A percentile compares a stretch with the other conserved stretches of the same genome.
phyloP scores from a whole-genome alignment of 1,139 yeast species.

The Blastobotrys serpentis region DNA sequence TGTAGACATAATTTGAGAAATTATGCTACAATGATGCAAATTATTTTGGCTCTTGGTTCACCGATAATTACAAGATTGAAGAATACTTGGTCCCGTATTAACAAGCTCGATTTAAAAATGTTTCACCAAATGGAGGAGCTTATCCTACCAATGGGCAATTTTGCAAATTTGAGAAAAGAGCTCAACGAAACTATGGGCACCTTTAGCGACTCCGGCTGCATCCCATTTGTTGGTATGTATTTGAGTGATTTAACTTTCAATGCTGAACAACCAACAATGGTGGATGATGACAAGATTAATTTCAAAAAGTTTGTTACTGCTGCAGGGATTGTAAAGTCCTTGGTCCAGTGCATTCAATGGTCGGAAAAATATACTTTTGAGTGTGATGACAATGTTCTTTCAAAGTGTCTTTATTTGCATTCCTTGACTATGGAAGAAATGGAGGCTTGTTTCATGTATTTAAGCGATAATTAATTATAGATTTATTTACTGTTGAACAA shows the following conservation, averaged over 20 bases:
- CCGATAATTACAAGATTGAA: slow-evolving; percentile 59
- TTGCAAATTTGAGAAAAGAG: slow-evolving; percentile 60
- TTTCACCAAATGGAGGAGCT: slow-evolving; percentile 47
- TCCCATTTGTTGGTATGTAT: slow-evolving; percentile 87
- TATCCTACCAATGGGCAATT: slow-evolving; percentile 64
- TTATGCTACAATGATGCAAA: slow-evolving; percentile 83
- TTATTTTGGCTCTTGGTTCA: slow-evolving; percentile 78
- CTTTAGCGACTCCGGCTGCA: slow-evolving; percentile 57
- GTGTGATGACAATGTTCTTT: slow-evolving; percentile 61
- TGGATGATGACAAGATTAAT: slow-evolving; percentile 55
- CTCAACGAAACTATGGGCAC: slow-evolving; percentile 59
- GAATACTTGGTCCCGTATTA: slow-evolving; percentile 71
- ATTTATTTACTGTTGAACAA: too few relatives aligned
- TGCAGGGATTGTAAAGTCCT: slow-evolving; percentile 73
- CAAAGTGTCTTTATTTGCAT: slow-evolving; percentile 80
- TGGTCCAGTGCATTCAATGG: slow-evolving; percentile 86
- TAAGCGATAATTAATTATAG: slow-evolving; percentile 13
- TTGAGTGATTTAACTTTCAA: slow-evolving; percentile 79
- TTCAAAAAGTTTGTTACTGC: slow-evolving; percentile 75
- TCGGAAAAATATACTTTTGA: slow-evolving; percentile 56
- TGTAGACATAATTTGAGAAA: slow-evolving; percentile 66
- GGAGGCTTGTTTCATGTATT: slow-evolving; percentile 42
- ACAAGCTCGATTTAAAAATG: slow-evolving; percentile 45
- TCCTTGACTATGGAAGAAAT: slow-evolving; percentile 77
- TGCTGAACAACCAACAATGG: slow-evolving; percentile 53